Percentiles rank a stretch among this genome's conserved stretches.
Conservation (phyloP, 2,329 filamentous ascomycete genomes). For the Exophiala mesophila region DNA sequence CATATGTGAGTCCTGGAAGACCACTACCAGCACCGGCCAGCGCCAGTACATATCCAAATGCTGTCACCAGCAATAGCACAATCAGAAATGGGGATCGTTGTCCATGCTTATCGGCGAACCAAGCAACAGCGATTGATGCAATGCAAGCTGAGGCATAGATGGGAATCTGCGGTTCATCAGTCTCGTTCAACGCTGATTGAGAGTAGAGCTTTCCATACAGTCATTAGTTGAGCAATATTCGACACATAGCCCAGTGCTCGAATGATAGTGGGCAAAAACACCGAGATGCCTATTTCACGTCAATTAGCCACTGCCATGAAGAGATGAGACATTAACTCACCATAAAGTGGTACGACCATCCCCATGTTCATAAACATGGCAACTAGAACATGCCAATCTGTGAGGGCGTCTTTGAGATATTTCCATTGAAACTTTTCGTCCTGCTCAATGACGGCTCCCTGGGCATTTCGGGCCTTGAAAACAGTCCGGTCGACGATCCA, state of each 20-base stretch:
- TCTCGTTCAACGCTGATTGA: constrained; percentile 26
- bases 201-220: too few species aligned
- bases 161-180: too few species aligned
- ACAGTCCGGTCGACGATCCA: constrained; percentile 35
- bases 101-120: not conserved
- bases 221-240: constrained; percentile 36
- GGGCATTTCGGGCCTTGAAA: constrained; percentile 26
- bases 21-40: not conserved
- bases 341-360: constrained; percentile 38
- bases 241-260: constrained; percentile 36
- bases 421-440: constrained; percentile 32
- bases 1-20: constrained; percentile 37
- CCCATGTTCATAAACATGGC: constrained; percentile 35
- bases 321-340: constrained; percentile 11
- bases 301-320: not conserved
- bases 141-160: not conserved
- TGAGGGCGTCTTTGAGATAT: constrained; percentile 31
- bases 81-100: not conserved
- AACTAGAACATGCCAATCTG: constrained; percentile 10
- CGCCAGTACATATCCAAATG: not conserved
- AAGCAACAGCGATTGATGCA: not conserved
- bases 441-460: constrained; percentile 7
- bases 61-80: not conserved
- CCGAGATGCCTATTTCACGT: constrained; percentile 28
- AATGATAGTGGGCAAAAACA: constrained; percentile 35